Conservation (phyloP, 495 filamentous ascomycete species). For the Penicillium waksmanii region DNA sequence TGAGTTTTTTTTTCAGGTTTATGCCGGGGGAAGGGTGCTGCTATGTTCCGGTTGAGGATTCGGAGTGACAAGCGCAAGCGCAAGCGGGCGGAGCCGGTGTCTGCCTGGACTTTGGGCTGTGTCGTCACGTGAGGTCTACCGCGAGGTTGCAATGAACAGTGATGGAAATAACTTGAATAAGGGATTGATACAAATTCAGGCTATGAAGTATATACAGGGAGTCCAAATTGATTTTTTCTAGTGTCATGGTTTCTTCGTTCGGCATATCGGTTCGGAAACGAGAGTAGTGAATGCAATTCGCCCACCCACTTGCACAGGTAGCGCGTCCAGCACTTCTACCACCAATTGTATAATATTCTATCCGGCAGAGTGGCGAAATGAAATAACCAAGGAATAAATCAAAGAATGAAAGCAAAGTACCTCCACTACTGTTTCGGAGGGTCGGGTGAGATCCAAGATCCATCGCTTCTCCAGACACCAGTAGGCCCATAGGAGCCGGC, state of each 20-base stretch:
- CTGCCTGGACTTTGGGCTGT: constrained; percentile 7
- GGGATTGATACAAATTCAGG: neutral
- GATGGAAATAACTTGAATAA: neutral
- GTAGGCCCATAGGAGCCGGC: constrained; percentile 79
- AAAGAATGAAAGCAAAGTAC: neutral
- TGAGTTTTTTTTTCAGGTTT: neutral
- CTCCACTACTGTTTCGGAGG: constrained; percentile 31
- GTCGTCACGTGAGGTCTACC: constrained; percentile 12
- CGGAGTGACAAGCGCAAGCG: neutral
- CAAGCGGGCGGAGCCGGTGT: constrained; percentile 1
- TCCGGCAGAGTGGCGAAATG: constrained; percentile 8
- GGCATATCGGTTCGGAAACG: constrained; percentile 15
- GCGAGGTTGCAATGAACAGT: neutral
- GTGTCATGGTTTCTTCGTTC: constrained; percentile 20
- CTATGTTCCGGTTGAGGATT: neutral
- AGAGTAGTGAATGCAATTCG: constrained; percentile 9
- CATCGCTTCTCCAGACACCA: constrained; percentile 72
- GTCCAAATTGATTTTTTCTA: neutral
- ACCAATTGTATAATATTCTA: constrained; percentile 25
- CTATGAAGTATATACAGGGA: neutral
- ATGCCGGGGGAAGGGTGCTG: neutral
- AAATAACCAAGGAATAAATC: neutral
- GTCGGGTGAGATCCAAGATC: constrained; percentile 63
- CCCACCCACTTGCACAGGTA: constrained; percentile 12
- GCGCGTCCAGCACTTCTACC: constrained; percentile 26